A percentile compares a stretch with the other conserved stretches of the same genome.
phyloP scores from a whole-genome alignment of 352 stramenopile genomes.

The Thraustochytrium striatum region DNA sequence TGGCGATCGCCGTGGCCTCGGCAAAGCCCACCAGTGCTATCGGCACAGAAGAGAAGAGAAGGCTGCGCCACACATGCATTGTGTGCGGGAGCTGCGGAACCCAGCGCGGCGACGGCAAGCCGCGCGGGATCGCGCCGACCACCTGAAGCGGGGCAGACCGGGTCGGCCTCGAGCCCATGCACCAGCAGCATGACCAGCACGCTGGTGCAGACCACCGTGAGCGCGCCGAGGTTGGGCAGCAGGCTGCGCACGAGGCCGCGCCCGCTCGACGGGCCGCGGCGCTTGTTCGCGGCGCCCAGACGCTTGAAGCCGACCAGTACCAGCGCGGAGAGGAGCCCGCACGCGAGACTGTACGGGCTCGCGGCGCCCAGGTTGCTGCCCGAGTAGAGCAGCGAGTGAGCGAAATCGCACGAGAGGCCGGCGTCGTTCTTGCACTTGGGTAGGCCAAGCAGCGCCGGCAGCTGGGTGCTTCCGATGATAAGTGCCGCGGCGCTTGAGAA shows the following conservation, averaged over 20 bases:
- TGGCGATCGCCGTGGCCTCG: constrained; percentile 36
- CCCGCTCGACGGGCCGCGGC: background rate
- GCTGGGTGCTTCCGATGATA: constrained; percentile 48
- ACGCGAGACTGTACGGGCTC: background rate
- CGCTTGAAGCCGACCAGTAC: constrained; percentile 1
- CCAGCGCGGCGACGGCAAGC: constrained; percentile 31
- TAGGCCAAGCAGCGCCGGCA: constrained; percentile 41
- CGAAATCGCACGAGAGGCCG: constrained; percentile 7
- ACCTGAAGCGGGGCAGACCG: background rate
- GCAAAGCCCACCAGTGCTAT: constrained; percentile 49
- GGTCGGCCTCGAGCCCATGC: background rate
- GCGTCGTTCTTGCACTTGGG: constrained; percentile 38
- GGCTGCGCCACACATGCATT: background rate
- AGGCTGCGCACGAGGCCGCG: background rate
- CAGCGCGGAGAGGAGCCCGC: background rate
- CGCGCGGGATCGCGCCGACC: constrained; percentile 42
- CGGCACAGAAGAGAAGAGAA: constrained; percentile 2
- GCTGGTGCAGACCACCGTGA: constrained; percentile 3
- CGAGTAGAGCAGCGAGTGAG: background rate
- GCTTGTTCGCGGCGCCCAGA: background rate
- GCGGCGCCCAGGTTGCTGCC: background rate
- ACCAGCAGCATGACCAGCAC: background rate
- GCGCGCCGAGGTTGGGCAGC: constrained; percentile 34
- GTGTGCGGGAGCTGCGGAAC: background rate
- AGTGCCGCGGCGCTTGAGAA: constrained; percentile 46